A percentile compares a stretch with the other conserved stretches of the same genome.
Evolutionary conservation across 768 basidiomycete species (phyloP).

Genomic region (Hericium alpestre): DNA sequence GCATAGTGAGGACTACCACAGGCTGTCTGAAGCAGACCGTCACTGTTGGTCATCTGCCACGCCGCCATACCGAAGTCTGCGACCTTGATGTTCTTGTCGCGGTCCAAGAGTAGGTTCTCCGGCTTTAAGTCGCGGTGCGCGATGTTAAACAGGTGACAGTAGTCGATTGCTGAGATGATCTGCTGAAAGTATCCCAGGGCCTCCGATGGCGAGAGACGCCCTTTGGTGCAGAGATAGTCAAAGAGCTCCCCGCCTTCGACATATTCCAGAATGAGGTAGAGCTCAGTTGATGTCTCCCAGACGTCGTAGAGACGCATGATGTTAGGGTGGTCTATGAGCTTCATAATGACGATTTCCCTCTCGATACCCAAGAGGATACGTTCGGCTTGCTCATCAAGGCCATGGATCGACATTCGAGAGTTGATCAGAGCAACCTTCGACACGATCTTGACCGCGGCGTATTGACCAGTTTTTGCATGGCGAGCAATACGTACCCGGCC

Average conservation of each 20-base stretch:
- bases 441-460: slow-evolving; percentile 92
- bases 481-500: slow-evolving; percentile 87
- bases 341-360: slow-evolving; percentile 96
- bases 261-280: slow-evolving; percentile 91
- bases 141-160: slow-evolving; percentile 91
- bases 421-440: slow-evolving; percentile 58
- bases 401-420: slow-evolving; percentile 57
- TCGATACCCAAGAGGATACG: slow-evolving; percentile 74
- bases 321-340: slow-evolving; percentile 90
- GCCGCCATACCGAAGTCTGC: slow-evolving; percentile 89
- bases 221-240: slow-evolving; percentile 77
- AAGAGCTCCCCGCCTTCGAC: slow-evolving; percentile 92
- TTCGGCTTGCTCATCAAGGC: slow-evolving; percentile 64
- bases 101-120: slow-evolving; percentile 19
- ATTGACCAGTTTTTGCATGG: slow-evolving; percentile 78
- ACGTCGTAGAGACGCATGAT: slow-evolving; percentile 93
- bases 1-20: slow-evolving; percentile 96
- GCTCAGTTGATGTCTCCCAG: slow-evolving; percentile 85
- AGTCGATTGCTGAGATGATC: slow-evolving; percentile 84
- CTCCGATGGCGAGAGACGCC: slow-evolving; percentile 58
- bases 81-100: neutral
- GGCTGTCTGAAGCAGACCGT: slow-evolving; percentile 61
- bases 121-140: slow-evolving; percentile 72
- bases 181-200: slow-evolving; percentile 86
- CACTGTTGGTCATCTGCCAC: slow-evolving; percentile 59